Base-by-base conservation (phyloP, 2,329 filamentous ascomycete species). In the Fusarium staphyleae region DNA sequence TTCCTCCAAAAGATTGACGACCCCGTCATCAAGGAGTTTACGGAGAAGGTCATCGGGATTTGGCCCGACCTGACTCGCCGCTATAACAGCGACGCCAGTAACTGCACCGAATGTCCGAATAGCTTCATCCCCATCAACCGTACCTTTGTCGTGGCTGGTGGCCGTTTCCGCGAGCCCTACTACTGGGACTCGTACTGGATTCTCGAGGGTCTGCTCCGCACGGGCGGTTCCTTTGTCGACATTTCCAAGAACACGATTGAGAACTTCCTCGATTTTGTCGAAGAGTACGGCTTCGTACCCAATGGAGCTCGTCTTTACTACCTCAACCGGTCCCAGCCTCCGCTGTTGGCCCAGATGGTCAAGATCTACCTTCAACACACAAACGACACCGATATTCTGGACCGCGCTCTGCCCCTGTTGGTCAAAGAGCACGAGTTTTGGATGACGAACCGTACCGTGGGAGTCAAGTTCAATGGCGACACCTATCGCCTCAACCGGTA, bases 151-250 rank as follows among this genome's bases (percentile, higher is more conserved):
- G 81, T 89, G 13, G 86, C 86, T 3, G 86, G 86, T 11, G 86
- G 87, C n/a, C 83, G 87, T 24, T 89, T 89, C 75, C 78, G 86
- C 28, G 87, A 89, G 70, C 80, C 84, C 2, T 89, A 89, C 67
- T 89, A 89, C 70, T 89, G 86, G 86, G 86, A 89, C 69, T 86
- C 84, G 26, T 88, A 82, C 73, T 88, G 84, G 85, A 87, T 88
- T 41, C 63, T 89, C 39, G 82, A 87, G 71, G 87, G 87, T 18
- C 76, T 89, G 18, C 72, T 89, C 28, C 80, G 86, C 39, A 88
- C 85, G 0, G 80, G 84, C 13, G 87, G 86, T 30, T 80, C 80
- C 36, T 89, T 88, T 57, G 81, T 81, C 6, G 71, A 82, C 28
- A 87, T 89, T 54, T 82, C 86, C 4, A 79, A 78, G 66, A 87